These are phyloP conservation scores for Trichoderma orchidacearum DNA, from an alignment of 495 filamentous ascomycete genomes.

Conservation along the genomic window DNA sequence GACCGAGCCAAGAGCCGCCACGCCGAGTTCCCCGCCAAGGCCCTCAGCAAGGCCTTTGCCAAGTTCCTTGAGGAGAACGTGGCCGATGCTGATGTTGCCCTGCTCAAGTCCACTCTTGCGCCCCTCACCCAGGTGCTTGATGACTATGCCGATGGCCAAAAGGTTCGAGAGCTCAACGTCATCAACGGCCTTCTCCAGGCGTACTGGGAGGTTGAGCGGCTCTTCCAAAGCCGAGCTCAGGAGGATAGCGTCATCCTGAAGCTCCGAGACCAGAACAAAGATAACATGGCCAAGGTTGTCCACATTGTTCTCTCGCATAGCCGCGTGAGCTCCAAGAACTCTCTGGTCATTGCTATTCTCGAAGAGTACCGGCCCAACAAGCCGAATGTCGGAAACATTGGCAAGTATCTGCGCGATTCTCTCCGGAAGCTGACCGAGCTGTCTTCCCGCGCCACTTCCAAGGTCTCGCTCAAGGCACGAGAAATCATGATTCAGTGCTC, in stretches of 20 bases:
- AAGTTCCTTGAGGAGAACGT: constrained; percentile 88
- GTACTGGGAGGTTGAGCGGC: constrained; percentile 70
- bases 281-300: constrained; percentile 70
- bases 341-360: constrained; percentile 79
- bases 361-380: constrained; percentile 93
- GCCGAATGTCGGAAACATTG: constrained; percentile 75
- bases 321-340: constrained; percentile 84
- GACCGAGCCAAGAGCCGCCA: constrained; percentile 65
- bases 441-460: constrained; percentile 70
- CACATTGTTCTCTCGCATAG: constrained; percentile 88
- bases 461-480: constrained; percentile 92
- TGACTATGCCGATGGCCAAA: constrained; percentile 75
- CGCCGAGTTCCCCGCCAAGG: constrained; percentile 85
- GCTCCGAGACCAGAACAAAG: constrained; percentile 91
- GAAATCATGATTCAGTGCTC: constrained; percentile 96
- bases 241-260: constrained; percentile 93
- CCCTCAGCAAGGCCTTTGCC: constrained; percentile 64
- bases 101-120: constrained; percentile 59
- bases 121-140: constrained; percentile 73
- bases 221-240: constrained; percentile 71
- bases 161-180: constrained; percentile 75
- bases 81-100: constrained; percentile 45
- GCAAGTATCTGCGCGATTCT: constrained; percentile 72
- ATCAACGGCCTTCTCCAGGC: constrained; percentile 64
- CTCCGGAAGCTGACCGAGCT: constrained; percentile 82